Conservation (phyloP, 1,284 basidiomycete species). For the Fomitopsis schrenkii region DNA sequence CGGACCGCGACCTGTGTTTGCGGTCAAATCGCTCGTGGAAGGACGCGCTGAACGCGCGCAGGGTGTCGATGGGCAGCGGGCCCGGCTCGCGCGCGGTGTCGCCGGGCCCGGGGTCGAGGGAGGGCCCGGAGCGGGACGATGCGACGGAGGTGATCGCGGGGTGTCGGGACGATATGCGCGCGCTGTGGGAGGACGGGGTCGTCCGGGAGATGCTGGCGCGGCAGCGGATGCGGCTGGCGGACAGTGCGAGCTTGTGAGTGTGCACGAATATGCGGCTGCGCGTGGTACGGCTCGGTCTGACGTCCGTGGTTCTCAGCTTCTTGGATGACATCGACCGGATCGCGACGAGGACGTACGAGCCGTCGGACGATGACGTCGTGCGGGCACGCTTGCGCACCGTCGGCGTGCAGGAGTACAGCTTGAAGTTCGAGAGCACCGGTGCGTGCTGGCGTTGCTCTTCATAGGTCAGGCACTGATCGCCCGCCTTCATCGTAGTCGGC, state of each 20-base stretch:
- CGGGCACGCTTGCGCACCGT: constrained; percentile 55
- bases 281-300: not conserved
- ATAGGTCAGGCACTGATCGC: not conserved
- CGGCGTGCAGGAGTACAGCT: constrained; percentile 34
- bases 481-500: not conserved
- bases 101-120: constrained; percentile 1
- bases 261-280: not conserved
- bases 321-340: constrained; percentile 64
- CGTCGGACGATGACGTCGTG: constrained; percentile 68
- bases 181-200: constrained; percentile 58
- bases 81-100: not conserved
- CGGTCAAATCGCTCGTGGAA: constrained; percentile 27
- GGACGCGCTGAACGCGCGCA: constrained; percentile 12
- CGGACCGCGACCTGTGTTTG: constrained; percentile 24
- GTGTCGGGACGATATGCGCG: constrained; percentile 60
- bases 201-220: constrained; percentile 52
- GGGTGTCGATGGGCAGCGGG: not conserved
- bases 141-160: constrained; percentile 52
- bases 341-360: constrained; percentile 52
- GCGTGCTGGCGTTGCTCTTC: constrained; percentile 3
- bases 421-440: constrained; percentile 28
- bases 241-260: constrained; percentile 70
- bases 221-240: constrained; percentile 52
- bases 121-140: constrained; percentile 33
- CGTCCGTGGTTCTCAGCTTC: constrained; percentile 30